phyloP scores from a whole-genome alignment of 495 filamentous ascomycete genomes.

The Penicillium odoratum region DNA sequence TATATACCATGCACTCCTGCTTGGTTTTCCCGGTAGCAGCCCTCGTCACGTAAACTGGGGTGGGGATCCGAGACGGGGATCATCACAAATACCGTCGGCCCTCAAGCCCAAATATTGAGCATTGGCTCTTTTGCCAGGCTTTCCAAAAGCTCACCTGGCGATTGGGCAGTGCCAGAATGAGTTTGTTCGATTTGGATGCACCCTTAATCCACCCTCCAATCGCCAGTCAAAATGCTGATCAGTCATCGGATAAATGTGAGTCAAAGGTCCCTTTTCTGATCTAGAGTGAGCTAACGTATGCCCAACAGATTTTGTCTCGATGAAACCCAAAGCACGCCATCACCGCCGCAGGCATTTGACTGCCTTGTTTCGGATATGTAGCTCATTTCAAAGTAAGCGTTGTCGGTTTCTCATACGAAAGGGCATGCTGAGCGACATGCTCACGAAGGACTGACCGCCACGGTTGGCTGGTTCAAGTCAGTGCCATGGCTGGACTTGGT shows the following conservation, averaged over 20 bases:
- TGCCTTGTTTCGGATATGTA: neutral
- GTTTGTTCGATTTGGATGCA: slow-evolving; percentile 4
- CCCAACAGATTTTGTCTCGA: neutral
- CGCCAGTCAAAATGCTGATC: slow-evolving; percentile 1
- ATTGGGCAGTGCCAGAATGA: slow-evolving; percentile 1
- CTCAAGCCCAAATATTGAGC: no score
- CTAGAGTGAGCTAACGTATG: neutral
- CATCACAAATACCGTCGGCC: no score
- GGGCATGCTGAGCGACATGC: neutral
- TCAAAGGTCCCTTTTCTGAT: slow-evolving; percentile 1
- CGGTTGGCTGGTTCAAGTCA: slow-evolving; percentile 1
- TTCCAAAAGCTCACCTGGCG: no score
- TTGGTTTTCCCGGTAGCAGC: no score
- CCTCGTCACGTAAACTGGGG: no score
- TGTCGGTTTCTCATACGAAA: neutral
- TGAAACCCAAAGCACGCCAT: neutral
- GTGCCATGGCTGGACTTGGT: slow-evolving; percentile 1
- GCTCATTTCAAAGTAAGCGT: neutral
- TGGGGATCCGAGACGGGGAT: no score
- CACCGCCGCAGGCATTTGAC: neutral
- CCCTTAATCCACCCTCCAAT: neutral
- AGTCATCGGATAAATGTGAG: slow-evolving; percentile 2
- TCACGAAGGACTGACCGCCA: neutral
- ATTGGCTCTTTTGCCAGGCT: no score
- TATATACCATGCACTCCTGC: no score